Conservation (phyloP, 345 rosid species). For the Gossypium anomalum region DNA sequence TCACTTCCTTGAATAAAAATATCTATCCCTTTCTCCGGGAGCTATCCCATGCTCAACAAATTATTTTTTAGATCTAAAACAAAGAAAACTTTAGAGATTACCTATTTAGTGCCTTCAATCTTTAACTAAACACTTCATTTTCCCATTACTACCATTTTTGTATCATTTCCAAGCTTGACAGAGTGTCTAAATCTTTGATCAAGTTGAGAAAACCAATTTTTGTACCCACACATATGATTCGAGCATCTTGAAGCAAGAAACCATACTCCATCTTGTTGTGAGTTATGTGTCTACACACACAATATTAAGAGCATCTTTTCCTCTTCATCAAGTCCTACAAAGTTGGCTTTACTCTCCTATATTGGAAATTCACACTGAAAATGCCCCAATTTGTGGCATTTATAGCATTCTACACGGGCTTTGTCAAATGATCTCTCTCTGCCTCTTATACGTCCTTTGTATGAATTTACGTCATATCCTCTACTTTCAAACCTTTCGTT, state of each 20-base stretch:
- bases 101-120: no score
- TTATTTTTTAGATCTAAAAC: no score
- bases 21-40: no score
- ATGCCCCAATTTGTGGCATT: background rate
- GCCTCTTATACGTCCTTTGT: background rate
- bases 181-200: background rate
- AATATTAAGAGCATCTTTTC: background rate
- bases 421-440: background rate
- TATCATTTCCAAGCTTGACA: no score
- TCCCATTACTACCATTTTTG: no score
- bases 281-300: no score
- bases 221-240: background rate
- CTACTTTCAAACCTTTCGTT: background rate
- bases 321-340: background rate
- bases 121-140: no score
- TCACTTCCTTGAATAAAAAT: no score
- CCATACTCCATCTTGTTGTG: background rate
- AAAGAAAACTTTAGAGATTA: no score
- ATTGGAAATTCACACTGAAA: background rate
- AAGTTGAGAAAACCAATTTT: no score
- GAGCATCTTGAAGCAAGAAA: background rate
- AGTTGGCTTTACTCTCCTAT: background rate
- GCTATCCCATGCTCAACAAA: no score
- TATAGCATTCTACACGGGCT: background rate
- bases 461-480: background rate